Evolutionary conservation across 2,329 filamentous ascomycete genomes (phyloP).

Genomic region (Colletotrichum filicis): DNA sequence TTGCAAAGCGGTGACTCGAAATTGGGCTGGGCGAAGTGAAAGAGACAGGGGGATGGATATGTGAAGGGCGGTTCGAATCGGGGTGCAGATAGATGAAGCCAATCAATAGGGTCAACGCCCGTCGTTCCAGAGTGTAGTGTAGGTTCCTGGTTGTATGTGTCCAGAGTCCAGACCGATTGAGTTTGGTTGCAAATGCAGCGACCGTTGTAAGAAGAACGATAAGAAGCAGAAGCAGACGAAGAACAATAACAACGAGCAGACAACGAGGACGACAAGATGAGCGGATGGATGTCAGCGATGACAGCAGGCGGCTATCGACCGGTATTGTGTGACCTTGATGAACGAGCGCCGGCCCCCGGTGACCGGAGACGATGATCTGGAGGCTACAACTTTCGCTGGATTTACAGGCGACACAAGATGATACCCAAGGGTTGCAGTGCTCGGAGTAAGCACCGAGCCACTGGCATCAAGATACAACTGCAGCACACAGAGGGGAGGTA

Average conservation of each 20-base stretch:
- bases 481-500: neutral
- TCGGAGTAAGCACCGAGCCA: conserved; percentile 20
- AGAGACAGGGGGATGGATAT: conserved; percentile 4
- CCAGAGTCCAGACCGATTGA: conserved; percentile 24
- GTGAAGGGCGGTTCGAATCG: conserved; percentile 21
- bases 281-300: neutral
- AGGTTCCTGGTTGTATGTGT: neutral
- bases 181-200: neutral
- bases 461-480: neutral
- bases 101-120: conserved; percentile 12
- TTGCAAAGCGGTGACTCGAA: conserved; percentile 33
- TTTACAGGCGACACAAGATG: conserved; percentile 1
- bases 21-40: conserved; percentile 10
- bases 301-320: conserved; percentile 11
- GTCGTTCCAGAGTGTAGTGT: conserved; percentile 26
- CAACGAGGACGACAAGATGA: neutral
- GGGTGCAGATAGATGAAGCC: conserved; percentile 14
- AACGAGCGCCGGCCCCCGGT: conserved; percentile 5
- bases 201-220: conserved; percentile 12
- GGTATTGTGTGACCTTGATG: conserved; percentile 26
- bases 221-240: neutral
- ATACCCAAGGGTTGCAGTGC: neutral
- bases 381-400: conserved; percentile 10
- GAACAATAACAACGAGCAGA: neutral
- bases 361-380: neutral